phyloP scores from a whole-genome alignment of 1,284 basidiomycete species.

The Cutaneotrichosporon daszewskae region DNA sequence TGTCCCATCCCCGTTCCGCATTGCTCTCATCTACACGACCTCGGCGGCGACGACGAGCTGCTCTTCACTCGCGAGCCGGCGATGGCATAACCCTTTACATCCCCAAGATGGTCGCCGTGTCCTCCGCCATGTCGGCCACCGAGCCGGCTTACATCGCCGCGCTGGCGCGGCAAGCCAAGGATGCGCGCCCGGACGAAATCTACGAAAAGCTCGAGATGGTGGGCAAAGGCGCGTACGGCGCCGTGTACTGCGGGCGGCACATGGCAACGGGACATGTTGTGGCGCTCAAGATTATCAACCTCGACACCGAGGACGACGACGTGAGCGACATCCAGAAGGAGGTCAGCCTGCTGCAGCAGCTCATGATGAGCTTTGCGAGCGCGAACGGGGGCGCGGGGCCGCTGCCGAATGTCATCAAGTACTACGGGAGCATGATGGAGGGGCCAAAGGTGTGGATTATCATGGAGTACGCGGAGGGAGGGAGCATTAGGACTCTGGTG shows the following conservation, averaged over 20 bases:
- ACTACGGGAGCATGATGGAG: slow-evolving; percentile 92
- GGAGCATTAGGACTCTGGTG: slow-evolving; percentile 81
- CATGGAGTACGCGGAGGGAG: slow-evolving; percentile 96
- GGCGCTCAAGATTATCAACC: slow-evolving; percentile 96
- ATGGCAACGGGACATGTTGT: slow-evolving; percentile 77
- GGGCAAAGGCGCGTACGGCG: slow-evolving; percentile 92
- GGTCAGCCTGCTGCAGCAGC: slow-evolving; percentile 83
- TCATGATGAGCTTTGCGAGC: slow-evolving; percentile 53
- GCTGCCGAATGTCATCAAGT: slow-evolving; percentile 78
- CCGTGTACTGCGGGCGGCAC: slow-evolving; percentile 89
- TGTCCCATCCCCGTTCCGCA: no score
- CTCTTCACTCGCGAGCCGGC: no score
- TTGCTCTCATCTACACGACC: no score
- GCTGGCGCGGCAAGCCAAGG: slow-evolving; percentile 38
- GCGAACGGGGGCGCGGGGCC: slow-evolving; percentile 15
- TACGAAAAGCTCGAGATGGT: slow-evolving; percentile 64
- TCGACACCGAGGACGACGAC: slow-evolving; percentile 95
- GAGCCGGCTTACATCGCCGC: slow-evolving; percentile 39
- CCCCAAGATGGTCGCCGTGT: slow-evolving; percentile 1
- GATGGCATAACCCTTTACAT: no score
- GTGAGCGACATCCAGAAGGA: slow-evolving; percentile 95
- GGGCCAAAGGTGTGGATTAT: slow-evolving; percentile 97
- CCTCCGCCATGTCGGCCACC: slow-evolving; percentile 13
- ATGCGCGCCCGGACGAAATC: slow-evolving; percentile 33
- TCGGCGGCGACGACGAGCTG: no score